Evolutionary conservation across 345 rosid species (phyloP), one percentile per base, ranked within the genome.

Genomic region (Eucalyptus grandis): DNA sequence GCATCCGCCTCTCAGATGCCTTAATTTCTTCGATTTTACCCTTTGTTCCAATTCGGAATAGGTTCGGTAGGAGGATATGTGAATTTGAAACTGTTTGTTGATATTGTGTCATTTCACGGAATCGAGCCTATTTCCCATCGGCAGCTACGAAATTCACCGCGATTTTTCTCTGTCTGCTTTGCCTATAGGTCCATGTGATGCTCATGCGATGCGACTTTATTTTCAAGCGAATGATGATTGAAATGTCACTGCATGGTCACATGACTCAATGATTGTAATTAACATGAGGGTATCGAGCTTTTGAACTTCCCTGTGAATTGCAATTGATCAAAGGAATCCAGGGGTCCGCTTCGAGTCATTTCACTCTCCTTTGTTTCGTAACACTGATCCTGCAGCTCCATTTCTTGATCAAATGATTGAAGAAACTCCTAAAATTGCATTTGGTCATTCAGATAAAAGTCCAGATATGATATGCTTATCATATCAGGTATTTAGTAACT

Each of bases 381-480:
- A 77, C 14, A 21, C 47, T 72, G 44, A 77, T 53, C 22, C 56
- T 51, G 47, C 5, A 77, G 85, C 9, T 77, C 47, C 47, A 77
- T 77, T 77, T 40, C 27, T 40, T 21, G 85, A 26, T 22, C 30
- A 77, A 40, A 11, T 24, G 24, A 21, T 19, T 37, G 46, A 72
- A 72, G 27, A 72, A 72, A 37, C 83, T 72, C 83, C 22, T 21
- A 53, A 53, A 21, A 53, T 53, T 53, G 58, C 26, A 21, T 21
- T 53, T 2, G 58, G 26, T 53, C 58, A 19, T 53, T 53, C 0
- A 5, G 1, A 53, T 53, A 53, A 53, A 53, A 21, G 58, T 8
- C 26, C 0, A 53, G 26, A 53, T 53, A 53, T 53, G 24, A 53
- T 7, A 53, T 19, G 0, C 2, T 53, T 53, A 53, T 0, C 4